A percentile compares a stretch with the other conserved stretches of the same genome.
phyloP scores from a whole-genome alignment of 2,329 filamentous ascomycete genomes.

The Colletotrichum sojae region DNA sequence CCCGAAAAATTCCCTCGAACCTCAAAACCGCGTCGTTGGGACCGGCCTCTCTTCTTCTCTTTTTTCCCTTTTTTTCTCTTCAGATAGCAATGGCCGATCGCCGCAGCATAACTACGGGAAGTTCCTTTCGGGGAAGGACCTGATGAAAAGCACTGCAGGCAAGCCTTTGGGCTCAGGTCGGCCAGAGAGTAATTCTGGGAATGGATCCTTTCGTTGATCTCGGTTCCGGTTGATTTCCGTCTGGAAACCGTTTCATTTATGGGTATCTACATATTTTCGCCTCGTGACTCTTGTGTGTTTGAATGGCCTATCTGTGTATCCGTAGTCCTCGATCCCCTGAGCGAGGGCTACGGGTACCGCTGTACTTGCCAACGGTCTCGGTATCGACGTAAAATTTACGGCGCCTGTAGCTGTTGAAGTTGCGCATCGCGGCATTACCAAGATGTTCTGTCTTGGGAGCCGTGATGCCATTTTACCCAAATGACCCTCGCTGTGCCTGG shows the following conservation, averaged over 20 bases:
- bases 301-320: not conserved
- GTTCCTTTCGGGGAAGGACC: not conserved
- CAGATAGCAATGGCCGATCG: conserved; percentile 42
- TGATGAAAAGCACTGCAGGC: conserved; percentile 41
- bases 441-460: too few species aligned
- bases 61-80: conserved; percentile 33
- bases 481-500: too few species aligned
- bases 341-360: too few species aligned
- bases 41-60: conserved; percentile 13
- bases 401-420: too few species aligned
- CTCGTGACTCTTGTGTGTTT: not conserved
- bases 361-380: too few species aligned
- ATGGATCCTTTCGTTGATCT: conserved; percentile 45
- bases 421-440: too few species aligned
- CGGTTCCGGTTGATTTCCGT: conserved; percentile 38
- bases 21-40: conserved; percentile 27
- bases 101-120: conserved; percentile 42
- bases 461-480: too few species aligned
- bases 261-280: conserved; percentile 41
- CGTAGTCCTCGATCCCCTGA: not conserved
- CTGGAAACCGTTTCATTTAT: conserved; percentile 44
- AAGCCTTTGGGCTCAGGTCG: conserved; percentile 41
- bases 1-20: conserved; percentile 19
- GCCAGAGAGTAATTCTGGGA: conserved; percentile 42
- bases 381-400: too few species aligned